A percentile compares a stretch with the other conserved stretches of the same genome.
Evolutionary conservation across 2,329 filamentous ascomycete genomes (phyloP).

Genomic region (Pseudogymnoascus sp.): DNA sequence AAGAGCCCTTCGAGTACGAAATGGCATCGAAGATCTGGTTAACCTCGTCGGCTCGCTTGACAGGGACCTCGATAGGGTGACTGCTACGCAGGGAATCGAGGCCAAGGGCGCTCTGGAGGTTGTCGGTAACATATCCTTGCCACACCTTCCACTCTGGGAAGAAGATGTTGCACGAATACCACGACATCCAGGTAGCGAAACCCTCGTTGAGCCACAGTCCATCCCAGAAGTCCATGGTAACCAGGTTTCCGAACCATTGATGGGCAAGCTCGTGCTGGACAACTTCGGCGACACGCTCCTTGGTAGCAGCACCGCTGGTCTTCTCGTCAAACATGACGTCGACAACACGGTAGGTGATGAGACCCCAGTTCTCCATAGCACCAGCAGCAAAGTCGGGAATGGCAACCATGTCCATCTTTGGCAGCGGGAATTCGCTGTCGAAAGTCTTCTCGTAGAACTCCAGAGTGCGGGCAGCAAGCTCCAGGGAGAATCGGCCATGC

Average conservation of each 20-base stretch:
- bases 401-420: constrained; percentile 95
- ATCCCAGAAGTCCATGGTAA: constrained; percentile 99
- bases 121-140: constrained; percentile 91
- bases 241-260: constrained; percentile 96
- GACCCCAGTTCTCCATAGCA: constrained; percentile 98
- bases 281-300: constrained; percentile 88
- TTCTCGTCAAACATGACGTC: constrained; percentile 88
- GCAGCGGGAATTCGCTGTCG: constrained; percentile 74
- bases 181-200: constrained; percentile 86
- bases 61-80: constrained; percentile 92
- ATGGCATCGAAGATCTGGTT: constrained; percentile 98
- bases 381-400: constrained; percentile 94
- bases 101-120: constrained; percentile 75
- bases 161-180: constrained; percentile 90
- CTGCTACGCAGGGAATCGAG: constrained; percentile 89
- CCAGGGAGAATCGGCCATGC: constrained; percentile 81
- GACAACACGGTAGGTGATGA: constrained; percentile 90
- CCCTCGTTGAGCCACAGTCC: constrained; percentile 94
- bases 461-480: constrained; percentile 81
- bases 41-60: constrained; percentile 91
- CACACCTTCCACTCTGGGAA: constrained; percentile 98
- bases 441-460: constrained; percentile 96
- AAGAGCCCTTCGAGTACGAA: constrained; percentile 94
- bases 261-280: constrained; percentile 96
- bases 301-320: constrained; percentile 77